Evolutionary conservation across 495 filamentous ascomycete species (phyloP), one percentile per base, ranked within the genome.

Genomic region (Pyrenopolyporus hunteri): DNA sequence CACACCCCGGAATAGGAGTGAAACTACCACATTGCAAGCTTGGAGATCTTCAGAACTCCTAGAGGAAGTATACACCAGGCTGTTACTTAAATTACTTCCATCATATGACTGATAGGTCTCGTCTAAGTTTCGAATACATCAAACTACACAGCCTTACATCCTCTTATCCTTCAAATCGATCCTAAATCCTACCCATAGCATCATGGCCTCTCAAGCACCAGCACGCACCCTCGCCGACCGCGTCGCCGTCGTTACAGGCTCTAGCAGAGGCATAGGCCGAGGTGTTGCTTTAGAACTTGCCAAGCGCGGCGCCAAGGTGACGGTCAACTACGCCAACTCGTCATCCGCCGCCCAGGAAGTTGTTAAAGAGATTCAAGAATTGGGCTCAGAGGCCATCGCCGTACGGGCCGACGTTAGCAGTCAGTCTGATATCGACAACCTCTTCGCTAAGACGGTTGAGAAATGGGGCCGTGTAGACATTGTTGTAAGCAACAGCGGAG

Each of bases 401-500:
- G 52, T 56, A 1, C 29, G 46, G 22, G 52, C 40, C 20, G 52
- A 56, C 5, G 52, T 56, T 5, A 45, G 25, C 19, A 46, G 40
- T 19, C 14, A 46, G 13, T 6, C 0, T 0, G 52, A 56, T 1
- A 44, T 56, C 14, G 29, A 56, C 28, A 35, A 26, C 19, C 42
- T 56, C 52, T 56, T 56, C 39, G 52, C 42, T 7, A 46, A 46
- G 40, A 56, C 52, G 2, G 39, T 56, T 13, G 40, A 35, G 29
- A 29, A 42, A 7, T 56, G 42, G 16, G 40, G 40, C 0, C 39
- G 40, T 13, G 22, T 56, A 19, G 52, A 56, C 20, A 56, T 56
- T 29, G 52, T 56, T 29, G 52, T 17, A 9, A 56, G 52, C 52
- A 56, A 56, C n/a, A 56, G 52, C 29, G 52, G 52, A 14, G 20